Conservation (phyloP, 805 yeast species). For the Zygosaccharomyces pseudorouxii region DNA sequence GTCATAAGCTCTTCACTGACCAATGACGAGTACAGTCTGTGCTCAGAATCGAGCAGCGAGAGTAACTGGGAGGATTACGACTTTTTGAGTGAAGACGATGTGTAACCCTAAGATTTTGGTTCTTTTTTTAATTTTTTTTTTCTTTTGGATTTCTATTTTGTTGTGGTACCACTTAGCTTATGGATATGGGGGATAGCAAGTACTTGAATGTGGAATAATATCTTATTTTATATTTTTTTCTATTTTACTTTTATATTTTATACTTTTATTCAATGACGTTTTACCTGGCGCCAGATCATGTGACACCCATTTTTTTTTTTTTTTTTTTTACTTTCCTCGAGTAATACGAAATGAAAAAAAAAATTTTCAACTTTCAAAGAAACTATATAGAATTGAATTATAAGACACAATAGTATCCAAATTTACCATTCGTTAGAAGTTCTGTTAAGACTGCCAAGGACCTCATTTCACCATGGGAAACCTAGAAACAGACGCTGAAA, state of each 20-base stretch:
- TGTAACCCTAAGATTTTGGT: not conserved
- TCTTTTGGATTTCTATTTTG: not conserved
- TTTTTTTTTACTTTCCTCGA: not conserved
- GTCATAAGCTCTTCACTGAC: constrained; percentile 22
- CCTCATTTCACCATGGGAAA: constrained; percentile 1
- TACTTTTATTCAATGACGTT: not conserved
- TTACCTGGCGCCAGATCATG: constrained; percentile 2
- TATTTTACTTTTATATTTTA: not conserved
- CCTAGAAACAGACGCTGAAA: constrained; percentile 74
- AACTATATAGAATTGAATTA: not conserved
- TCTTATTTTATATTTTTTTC: not conserved
- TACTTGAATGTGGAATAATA: not conserved
- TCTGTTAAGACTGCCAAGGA: not conserved
- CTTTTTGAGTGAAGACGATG: constrained; percentile 27
- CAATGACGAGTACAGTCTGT: constrained; percentile 15
- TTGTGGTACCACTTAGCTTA: not conserved
- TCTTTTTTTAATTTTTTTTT: not conserved
- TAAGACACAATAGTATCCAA: not conserved
- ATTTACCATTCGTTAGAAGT: not conserved
- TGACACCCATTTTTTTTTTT: constrained; percentile 1
- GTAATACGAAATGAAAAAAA: constrained; percentile 8
- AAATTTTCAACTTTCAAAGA: not conserved
- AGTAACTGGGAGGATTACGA: constrained; percentile 27
- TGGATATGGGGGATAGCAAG: not conserved
- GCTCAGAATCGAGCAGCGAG: constrained; percentile 8